Base-by-base conservation (phyloP, 1,284 basidiomycete species). In the Cutaneotrichosporon mucoides region DNA sequence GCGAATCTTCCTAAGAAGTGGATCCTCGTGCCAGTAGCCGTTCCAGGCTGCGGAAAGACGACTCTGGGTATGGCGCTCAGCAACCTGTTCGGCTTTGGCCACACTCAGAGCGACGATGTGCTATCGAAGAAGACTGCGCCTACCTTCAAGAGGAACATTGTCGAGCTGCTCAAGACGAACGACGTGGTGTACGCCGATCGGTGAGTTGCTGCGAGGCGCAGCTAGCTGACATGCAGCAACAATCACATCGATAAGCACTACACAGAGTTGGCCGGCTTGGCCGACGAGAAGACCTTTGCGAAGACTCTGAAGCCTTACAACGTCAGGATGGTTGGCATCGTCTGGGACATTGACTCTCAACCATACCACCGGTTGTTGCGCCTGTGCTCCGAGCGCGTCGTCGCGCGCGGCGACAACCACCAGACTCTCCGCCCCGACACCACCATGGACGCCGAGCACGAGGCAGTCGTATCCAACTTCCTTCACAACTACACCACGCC, bases 21-120 rank as follows among this genome's bases (percentile, higher is more conserved):
- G 0, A 81, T 98, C 57, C 84, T 99, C 56, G 82, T 93, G 0
- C 93, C 96, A 0, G 79, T 98, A n/a, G 93, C 92, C 3, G 85
- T 98, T 45, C 95, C 93, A 24, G 94, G 95, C 3, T 92, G 88
- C 72, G 95, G 94, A 87, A 99, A 99, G 82, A 99, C 96, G 0
- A 79, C 88, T 0, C 81, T 99, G 9, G 84, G 89, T 0, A 79
- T 96, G 5, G 92, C 92, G 0, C 83, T 99, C 2, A 65, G 81
- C 1, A 81, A 87, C 58, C 81, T 99, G 1, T 96, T 93, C 68
- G 84, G 82, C 0, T 93, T 91, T 61, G 89, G 82, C 0, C 93
- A 98, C 71, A 90, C 88, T 0, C 95, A 99, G 73, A 92, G 88
- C 69, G 96, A 99, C 76, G 90, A 98, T 69, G 84, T 97, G 5